These are phyloP conservation scores for Musa schizocarpa DNA, from an alignment of 176 grass and related monocot genomes.

Conservation along the genomic window DNA sequence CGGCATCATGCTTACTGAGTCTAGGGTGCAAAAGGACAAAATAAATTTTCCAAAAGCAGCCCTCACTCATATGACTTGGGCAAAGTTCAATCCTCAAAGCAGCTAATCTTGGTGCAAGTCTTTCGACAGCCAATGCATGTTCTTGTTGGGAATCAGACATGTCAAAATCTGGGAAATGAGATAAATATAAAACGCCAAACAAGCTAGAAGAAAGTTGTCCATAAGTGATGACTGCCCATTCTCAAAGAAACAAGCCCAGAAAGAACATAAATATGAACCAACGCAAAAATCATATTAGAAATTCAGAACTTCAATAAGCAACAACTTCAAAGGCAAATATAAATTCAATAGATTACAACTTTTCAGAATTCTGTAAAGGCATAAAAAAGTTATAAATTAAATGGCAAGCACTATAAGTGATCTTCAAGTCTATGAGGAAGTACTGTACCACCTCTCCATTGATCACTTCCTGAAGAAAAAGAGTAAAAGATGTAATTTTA, in stretches of 20 bases:
- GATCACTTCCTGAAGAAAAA: no score
- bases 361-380: no score
- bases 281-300: no score
- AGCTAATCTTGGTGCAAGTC: slow-evolving; percentile 58
- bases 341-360: no score
- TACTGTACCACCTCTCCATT: no score
- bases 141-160: slow-evolving; percentile 73
- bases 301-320: no score
- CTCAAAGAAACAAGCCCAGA: background rate
- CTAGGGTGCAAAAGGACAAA: slow-evolving; percentile 75
- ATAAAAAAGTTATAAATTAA: no score
- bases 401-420: no score
- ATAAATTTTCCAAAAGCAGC: slow-evolving; percentile 93
- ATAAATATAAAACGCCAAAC: background rate
- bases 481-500: no score
- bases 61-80: slow-evolving; percentile 69
- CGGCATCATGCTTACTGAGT: slow-evolving; percentile 49
- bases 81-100: slow-evolving; percentile 77
- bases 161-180: slow-evolving; percentile 55
- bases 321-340: no score
- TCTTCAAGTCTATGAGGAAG: no score
- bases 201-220: background rate
- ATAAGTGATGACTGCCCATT: background rate
- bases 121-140: slow-evolving; percentile 61
- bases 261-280: no score